Conservation (phyloP, 2,329 filamentous ascomycete species). For the Exophiala dermatitidis region DNA sequence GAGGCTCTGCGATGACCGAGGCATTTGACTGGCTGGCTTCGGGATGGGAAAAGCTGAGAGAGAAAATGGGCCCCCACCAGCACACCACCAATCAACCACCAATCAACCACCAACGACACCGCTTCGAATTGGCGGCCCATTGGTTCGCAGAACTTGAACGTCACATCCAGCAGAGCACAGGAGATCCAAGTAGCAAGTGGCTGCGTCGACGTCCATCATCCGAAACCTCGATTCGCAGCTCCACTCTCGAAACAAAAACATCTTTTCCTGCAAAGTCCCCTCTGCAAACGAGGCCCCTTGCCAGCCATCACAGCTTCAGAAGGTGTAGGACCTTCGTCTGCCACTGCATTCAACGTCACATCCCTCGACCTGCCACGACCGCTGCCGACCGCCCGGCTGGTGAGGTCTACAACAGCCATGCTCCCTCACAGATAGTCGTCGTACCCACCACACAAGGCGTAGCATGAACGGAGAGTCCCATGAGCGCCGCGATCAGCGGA, state of each 20-base stretch:
- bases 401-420: conserved; percentile 15
- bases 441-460: conserved; percentile 24
- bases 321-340: too few relatives aligned
- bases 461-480: conserved; percentile 69
- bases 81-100: background rate
- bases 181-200: background rate
- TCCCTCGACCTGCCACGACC: conserved; percentile 1
- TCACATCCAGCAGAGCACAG: background rate
- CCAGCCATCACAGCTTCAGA: too few relatives aligned
- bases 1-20: too few relatives aligned
- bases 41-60: too few relatives aligned
- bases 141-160: background rate
- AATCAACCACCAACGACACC: background rate
- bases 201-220: background rate
- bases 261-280: background rate
- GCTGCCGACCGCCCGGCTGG: background rate
- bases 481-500: conserved; percentile 69
- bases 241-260: background rate
- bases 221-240: background rate
- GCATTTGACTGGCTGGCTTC: too few relatives aligned
- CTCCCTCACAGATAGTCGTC: conserved; percentile 24
- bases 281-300: too few relatives aligned
- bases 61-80: background rate
- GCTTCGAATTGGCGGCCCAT: background rate
- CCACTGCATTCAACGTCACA: too few relatives aligned